phyloP scores from a whole-genome alignment of 1,139 yeast species.

The Lodderomyces jiufengensis region DNA sequence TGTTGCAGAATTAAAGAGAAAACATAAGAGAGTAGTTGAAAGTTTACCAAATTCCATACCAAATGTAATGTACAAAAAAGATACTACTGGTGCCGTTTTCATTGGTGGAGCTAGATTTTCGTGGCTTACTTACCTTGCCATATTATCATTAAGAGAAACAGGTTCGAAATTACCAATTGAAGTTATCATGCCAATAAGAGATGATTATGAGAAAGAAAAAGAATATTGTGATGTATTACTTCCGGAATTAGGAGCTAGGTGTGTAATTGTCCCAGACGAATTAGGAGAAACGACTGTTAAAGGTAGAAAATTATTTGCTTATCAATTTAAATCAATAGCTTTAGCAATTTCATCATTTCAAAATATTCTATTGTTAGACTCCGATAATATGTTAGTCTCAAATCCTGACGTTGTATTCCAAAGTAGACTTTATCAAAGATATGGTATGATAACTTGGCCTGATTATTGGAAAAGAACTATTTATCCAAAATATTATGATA shows the following conservation, averaged over 20 bases:
- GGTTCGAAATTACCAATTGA: constrained; percentile 39
- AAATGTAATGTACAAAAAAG: constrained; percentile 22
- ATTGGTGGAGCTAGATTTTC: constrained; percentile 40
- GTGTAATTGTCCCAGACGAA: constrained; percentile 34
- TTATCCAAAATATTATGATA: constrained; percentile 62
- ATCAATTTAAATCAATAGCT: constrained; percentile 43
- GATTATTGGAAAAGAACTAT: constrained; percentile 80
- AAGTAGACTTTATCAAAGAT: constrained; percentile 48
- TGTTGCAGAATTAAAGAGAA: constrained; percentile 21
- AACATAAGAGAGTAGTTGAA: constrained; percentile 23
- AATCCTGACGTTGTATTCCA: constrained; percentile 46
- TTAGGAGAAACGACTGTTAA: constrained; percentile 34
- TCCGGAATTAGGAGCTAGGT: constrained; percentile 26
- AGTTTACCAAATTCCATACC: constrained; percentile 26
- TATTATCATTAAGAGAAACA: constrained; percentile 30
- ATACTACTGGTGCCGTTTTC: constrained; percentile 31
- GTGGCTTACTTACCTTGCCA: constrained; percentile 38
- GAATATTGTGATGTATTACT: constrained; percentile 25
- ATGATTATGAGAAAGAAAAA: constrained; percentile 28
- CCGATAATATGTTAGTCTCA: constrained; percentile 37
- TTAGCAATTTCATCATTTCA: constrained; percentile 40
- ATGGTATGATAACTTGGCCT: constrained; percentile 75
- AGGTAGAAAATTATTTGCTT: constrained; percentile 30
- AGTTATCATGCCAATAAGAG: constrained; percentile 31
- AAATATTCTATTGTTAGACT: constrained; percentile 39